Percentiles rank a stretch among this genome's conserved stretches.
Evolutionary conservation across 2,329 filamentous ascomycete species (phyloP).

Genomic region (Fusarium euwallaceae): DNA sequence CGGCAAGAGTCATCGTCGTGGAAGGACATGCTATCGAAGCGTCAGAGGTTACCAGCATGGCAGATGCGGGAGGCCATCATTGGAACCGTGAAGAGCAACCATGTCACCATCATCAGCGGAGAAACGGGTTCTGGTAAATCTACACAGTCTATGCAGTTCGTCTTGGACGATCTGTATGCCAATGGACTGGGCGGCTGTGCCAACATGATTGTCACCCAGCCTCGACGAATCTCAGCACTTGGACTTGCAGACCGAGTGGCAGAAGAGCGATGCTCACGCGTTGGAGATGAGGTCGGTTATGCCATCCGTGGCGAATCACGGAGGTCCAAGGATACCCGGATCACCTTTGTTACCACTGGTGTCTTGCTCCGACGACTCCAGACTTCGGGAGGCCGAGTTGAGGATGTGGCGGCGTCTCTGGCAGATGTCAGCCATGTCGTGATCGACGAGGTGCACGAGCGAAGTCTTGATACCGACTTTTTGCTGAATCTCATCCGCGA

Average conservation of each 20-base stretch:
- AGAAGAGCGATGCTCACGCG: conserved; percentile 84
- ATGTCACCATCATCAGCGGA: conserved; percentile 96
- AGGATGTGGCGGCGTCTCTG: conserved; percentile 84
- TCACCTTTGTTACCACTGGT: conserved; percentile 99
- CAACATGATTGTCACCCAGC: conserved; percentile 96
- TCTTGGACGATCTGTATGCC: conserved; percentile 90
- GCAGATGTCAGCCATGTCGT: conserved; percentile 94
- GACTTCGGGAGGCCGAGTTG: conserved; percentile 83
- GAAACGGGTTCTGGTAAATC: conserved; percentile 98
- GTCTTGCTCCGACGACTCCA: conserved; percentile 93
- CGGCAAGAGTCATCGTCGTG: conserved; percentile 75
- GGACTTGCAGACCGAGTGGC: conserved; percentile 95
- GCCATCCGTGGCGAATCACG: conserved; percentile 96
- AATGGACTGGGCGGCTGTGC: conserved; percentile 79
- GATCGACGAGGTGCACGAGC: conserved; percentile 96
- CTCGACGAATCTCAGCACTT: conserved; percentile 92
- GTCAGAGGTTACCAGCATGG: conserved; percentile 89
- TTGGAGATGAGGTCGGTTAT: conserved; percentile 93
- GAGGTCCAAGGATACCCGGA: conserved; percentile 81
- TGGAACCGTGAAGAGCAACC: conserved; percentile 77
- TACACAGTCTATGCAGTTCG: conserved; percentile 95
- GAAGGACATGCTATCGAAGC: conserved; percentile 79
- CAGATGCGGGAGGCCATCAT: conserved; percentile 83
- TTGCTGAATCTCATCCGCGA: conserved; percentile 89
- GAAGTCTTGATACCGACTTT: conserved; percentile 97